These are phyloP conservation scores for Marchantia paleacea DNA, from an alignment of 225 moss, liverwort and hornwort genomes.

Conservation along the genomic window DNA sequence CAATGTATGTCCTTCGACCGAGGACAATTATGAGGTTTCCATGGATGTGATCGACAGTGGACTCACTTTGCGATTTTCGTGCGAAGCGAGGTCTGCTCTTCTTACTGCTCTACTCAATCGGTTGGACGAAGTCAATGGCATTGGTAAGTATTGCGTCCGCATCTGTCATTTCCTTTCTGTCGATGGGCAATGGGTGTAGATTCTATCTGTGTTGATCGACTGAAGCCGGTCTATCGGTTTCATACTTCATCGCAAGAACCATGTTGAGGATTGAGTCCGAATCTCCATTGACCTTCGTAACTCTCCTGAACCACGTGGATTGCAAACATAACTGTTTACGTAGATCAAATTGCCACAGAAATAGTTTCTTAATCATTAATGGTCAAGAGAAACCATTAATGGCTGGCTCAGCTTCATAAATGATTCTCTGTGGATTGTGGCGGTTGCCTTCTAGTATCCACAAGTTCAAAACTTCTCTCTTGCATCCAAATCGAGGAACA, in stretches of 20 bases:
- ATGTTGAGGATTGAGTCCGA: neutral
- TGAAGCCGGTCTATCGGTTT: neutral
- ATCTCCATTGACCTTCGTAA: neutral
- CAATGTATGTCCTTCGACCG: conserved; percentile 69
- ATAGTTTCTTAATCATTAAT: neutral
- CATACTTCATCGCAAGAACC: neutral
- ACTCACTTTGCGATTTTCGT: conserved; percentile 63
- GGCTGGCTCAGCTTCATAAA: too few species aligned
- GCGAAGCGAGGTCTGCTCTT: conserved; percentile 87
- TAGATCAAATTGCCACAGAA: neutral
- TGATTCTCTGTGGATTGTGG: too few species aligned
- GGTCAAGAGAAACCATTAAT: neutral
- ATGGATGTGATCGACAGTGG: conserved; percentile 84
- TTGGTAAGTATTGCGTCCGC: conserved; percentile 51
- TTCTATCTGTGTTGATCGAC: neutral
- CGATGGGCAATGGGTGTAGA: neutral
- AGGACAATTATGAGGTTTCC: conserved; percentile 78
- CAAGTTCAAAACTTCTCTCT: neutral
- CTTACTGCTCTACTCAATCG: conserved; percentile 85
- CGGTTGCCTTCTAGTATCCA: neutral
- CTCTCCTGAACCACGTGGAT: neutral
- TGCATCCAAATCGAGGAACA: neutral
- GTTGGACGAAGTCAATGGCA: conserved; percentile 95
- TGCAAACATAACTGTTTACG: neutral
- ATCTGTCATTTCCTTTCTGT: neutral